These are phyloP conservation scores for Pichia manshurica DNA, from an alignment of 805 yeast genomes.

Conservation along the genomic window DNA sequence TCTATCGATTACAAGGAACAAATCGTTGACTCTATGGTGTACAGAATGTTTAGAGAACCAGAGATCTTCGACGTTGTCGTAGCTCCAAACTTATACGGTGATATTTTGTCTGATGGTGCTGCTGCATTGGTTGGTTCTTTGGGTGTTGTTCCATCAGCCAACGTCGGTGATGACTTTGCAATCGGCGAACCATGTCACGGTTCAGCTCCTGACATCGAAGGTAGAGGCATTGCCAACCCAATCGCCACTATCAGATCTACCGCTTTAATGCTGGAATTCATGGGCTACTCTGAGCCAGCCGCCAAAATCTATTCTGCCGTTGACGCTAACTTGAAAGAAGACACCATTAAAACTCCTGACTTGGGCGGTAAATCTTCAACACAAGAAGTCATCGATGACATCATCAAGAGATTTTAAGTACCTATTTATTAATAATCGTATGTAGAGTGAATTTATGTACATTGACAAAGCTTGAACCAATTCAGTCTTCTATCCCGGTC, in stretches of 20 bases:
- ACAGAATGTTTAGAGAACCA: slow-evolving; percentile 98
- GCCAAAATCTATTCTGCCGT: slow-evolving; percentile 90
- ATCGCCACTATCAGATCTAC: slow-evolving; percentile 97
- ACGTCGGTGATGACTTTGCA: slow-evolving; percentile 93
- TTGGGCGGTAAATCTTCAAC: slow-evolving; percentile 88
- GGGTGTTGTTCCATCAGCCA: slow-evolving; percentile 97
- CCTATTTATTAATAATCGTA: slow-evolving; percentile 1
- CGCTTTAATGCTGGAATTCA: slow-evolving; percentile 94
- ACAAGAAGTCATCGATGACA: slow-evolving; percentile 79
- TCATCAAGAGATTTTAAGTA: slow-evolving; percentile 47
- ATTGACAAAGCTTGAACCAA: too few relatives aligned
- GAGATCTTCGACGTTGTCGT: slow-evolving; percentile 96
- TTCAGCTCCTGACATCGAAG: slow-evolving; percentile 97
- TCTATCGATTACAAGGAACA: slow-evolving; percentile 79
- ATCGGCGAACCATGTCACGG: slow-evolving; percentile 99
- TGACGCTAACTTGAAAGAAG: slow-evolving; percentile 83
- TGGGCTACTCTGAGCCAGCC: slow-evolving; percentile 87
- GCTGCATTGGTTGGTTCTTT: slow-evolving; percentile 97
- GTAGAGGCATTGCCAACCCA: slow-evolving; percentile 91
- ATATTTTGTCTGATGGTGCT: slow-evolving; percentile 94
- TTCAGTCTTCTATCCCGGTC: slow-evolving; percentile 32
- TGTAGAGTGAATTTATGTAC: too few relatives aligned
- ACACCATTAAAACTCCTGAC: slow-evolving; percentile 82
- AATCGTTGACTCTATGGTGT: slow-evolving; percentile 98
- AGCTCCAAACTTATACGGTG: slow-evolving; percentile 98